phyloP scores from a whole-genome alignment of 2,329 filamentous ascomycete species.

The Rosellinia necatrix region DNA sequence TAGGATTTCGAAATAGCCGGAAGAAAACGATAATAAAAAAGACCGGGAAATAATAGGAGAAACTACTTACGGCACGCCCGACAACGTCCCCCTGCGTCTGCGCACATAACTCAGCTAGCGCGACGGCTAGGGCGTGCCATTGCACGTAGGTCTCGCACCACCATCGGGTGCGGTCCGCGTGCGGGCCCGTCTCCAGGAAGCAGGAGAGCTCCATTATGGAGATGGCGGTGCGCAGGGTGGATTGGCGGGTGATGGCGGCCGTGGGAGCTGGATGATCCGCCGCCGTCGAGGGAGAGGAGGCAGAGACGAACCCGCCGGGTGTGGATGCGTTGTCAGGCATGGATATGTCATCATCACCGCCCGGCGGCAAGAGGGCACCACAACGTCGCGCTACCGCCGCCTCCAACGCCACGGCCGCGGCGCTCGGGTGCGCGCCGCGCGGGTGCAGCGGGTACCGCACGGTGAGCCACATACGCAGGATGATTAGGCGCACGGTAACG shows the following conservation, averaged over 20 bases:
- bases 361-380: no score
- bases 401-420: no score
- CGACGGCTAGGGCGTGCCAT: conserved; percentile 60
- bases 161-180: conserved; percentile 50
- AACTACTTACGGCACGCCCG: conserved; percentile 44
- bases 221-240: conserved; percentile 53
- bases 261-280: not conserved
- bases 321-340: not conserved
- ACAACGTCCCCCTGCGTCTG: conserved; percentile 52
- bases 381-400: no score
- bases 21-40: no score
- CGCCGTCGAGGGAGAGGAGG: not conserved
- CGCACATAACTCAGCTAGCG: conserved; percentile 56
- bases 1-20: no score
- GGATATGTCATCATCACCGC: no score
- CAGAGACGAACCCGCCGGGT: not conserved
- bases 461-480: conserved; percentile 53
- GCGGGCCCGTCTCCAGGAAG: conserved; percentile 41
- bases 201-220: conserved; percentile 49
- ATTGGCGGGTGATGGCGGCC: conserved; percentile 40
- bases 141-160: conserved; percentile 57
- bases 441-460: conserved; percentile 51
- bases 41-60: no score
- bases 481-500: conserved; percentile 47
- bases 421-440: not conserved